phyloP scores from a whole-genome alignment of 805 yeast species.

The Pichia sporocuriosa region DNA sequence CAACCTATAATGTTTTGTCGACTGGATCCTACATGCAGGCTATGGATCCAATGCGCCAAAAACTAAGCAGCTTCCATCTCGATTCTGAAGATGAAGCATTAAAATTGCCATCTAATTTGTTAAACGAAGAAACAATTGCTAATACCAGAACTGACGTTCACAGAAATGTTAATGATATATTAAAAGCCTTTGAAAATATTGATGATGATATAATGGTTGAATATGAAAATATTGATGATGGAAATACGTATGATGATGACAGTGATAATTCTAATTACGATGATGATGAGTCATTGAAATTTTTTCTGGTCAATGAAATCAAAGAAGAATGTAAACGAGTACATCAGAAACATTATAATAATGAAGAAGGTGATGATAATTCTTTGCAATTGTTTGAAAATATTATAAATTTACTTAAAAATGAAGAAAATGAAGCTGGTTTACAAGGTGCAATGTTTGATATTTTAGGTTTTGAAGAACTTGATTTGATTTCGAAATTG shows the following conservation, averaged over 20 bases:
- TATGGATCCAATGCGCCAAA: slow-evolving; percentile 61
- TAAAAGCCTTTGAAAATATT: slow-evolving; percentile 30
- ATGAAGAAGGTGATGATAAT: slow-evolving; percentile 8
- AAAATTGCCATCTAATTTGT: slow-evolving; percentile 27
- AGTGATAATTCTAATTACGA: slow-evolving; percentile 7
- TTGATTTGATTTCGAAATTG: slow-evolving; percentile 67
- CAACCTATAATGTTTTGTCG: slow-evolving; percentile 51
- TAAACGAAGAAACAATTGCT: slow-evolving; percentile 23
- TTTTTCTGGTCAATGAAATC: slow-evolving; percentile 17
- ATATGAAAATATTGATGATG: slow-evolving; percentile 8
- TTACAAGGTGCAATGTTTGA: slow-evolving; percentile 72
- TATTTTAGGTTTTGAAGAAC: slow-evolving; percentile 76
- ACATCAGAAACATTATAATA: slow-evolving; percentile 24
- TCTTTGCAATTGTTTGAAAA: slow-evolving; percentile 19
- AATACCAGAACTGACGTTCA: slow-evolving; percentile 23
- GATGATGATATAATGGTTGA: slow-evolving; percentile 15
- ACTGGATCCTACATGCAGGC: slow-evolving; percentile 76
- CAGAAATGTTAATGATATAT: slow-evolving; percentile 20
- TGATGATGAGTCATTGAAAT: slow-evolving; percentile 8
- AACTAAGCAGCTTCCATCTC: slow-evolving; percentile 31
- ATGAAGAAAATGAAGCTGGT: slow-evolving; percentile 44
- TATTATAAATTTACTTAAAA: slow-evolving; percentile 29
- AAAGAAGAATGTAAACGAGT: slow-evolving; percentile 21
- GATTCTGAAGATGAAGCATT: slow-evolving; percentile 19
- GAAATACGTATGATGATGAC: slow-evolving; percentile 5